Percentiles rank a stretch among this genome's conserved stretches.
Evolutionary conservation across 2,329 filamentous ascomycete genomes (phyloP).

Genomic region (Cercospora citrullina): DNA sequence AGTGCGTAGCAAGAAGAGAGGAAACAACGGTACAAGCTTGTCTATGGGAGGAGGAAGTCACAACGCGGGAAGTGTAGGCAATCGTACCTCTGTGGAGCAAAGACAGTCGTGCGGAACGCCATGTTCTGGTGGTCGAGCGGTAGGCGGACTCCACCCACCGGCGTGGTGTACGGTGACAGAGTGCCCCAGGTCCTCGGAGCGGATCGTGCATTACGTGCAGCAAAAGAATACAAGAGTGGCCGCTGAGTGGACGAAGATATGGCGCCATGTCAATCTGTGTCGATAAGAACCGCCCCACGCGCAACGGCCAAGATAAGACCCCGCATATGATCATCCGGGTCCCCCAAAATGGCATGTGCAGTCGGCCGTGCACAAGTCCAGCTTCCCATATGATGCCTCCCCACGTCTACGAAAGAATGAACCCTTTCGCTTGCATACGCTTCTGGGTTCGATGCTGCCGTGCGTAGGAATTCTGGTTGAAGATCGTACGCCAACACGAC

Average conservation of each 20-base stretch:
- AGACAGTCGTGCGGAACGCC: constrained; percentile 10
- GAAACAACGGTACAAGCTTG: neutral
- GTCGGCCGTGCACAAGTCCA: neutral
- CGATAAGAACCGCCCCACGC: constrained; percentile 10
- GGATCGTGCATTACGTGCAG: constrained; percentile 18
- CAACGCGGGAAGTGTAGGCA: neutral
- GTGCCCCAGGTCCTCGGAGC: constrained; percentile 10
- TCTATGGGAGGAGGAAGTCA: neutral
- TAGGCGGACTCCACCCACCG: neutral
- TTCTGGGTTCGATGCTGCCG: neutral
- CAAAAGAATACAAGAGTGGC: neutral
- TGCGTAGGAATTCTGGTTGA: neutral
- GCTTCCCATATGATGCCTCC: neutral
- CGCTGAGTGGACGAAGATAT: constrained; percentile 17
- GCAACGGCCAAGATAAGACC: neutral
- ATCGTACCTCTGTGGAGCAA: neutral
- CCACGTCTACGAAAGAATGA: neutral
- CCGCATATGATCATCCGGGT: constrained; percentile 7
- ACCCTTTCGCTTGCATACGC: neutral
- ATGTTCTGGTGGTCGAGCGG: constrained; percentile 5
- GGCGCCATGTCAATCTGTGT: constrained; percentile 1
- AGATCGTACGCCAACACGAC: neutral
- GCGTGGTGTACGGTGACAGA: constrained; percentile 13
- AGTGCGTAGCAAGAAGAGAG: neutral
- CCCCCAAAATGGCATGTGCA: constrained; percentile 2